phyloP scores from a whole-genome alignment of 345 rosid genomes.

The Gossypium stocksii region DNA sequence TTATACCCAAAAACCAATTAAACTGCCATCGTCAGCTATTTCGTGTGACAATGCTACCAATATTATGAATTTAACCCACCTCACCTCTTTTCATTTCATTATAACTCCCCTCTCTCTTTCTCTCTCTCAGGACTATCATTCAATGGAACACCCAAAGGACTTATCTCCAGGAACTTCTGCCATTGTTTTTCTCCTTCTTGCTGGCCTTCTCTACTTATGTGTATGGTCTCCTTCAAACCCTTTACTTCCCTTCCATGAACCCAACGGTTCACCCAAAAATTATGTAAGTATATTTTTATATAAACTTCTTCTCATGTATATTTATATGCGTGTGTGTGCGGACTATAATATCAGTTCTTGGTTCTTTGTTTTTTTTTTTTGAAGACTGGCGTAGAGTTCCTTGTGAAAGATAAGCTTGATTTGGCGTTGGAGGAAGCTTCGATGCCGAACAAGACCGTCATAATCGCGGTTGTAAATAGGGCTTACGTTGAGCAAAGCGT shows the following conservation, averaged over 20 bases:
- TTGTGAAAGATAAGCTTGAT: constrained; percentile 40
- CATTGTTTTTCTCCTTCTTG: constrained; percentile 28
- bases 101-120: background rate
- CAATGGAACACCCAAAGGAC: constrained; percentile 27
- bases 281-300: constrained; percentile 24
- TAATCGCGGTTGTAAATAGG: constrained; percentile 55
- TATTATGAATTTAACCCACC: background rate
- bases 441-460: constrained; percentile 54
- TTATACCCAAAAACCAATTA: background rate
- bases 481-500: constrained; percentile 57
- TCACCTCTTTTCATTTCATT: background rate
- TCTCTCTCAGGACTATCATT: background rate
- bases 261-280: background rate
- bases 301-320: background rate
- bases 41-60: background rate
- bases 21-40: background rate
- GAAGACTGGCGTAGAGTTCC: constrained; percentile 8
- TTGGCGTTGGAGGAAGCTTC: constrained; percentile 38
- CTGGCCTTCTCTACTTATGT: constrained; percentile 35
- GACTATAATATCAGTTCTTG: background rate
- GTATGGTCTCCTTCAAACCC: constrained; percentile 25
- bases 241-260: constrained; percentile 14
- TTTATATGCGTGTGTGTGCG: background rate
- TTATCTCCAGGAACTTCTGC: constrained; percentile 14
- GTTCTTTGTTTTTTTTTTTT: background rate